phyloP scores from a whole-genome alignment of 106 monocot genomes.

The Dendrobium chrysotoxum region DNA sequence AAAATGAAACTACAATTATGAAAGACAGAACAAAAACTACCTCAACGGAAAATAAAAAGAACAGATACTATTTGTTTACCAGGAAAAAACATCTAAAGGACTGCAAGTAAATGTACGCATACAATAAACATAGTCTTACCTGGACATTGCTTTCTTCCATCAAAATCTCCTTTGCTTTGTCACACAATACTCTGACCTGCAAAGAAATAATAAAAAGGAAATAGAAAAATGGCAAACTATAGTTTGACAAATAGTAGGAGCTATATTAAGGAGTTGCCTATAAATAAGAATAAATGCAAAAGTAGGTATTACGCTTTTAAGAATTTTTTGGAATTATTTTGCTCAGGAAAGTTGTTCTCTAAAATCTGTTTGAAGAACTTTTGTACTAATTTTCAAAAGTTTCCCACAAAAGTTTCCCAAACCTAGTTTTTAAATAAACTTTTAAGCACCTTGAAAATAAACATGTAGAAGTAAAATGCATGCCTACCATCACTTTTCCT shows the following conservation, averaged over 20 bases:
- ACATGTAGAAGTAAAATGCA: not conserved
- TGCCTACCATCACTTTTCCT: not conserved
- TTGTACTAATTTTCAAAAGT: not conserved
- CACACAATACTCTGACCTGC: constrained; percentile 82
- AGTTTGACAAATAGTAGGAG: not conserved
- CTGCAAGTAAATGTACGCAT: not conserved
- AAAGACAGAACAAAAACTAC: not conserved
- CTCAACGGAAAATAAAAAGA: not conserved
- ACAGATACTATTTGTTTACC: not conserved
- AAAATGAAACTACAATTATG: not conserved
- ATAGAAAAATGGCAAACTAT: not conserved
- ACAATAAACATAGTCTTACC: constrained; percentile 20
- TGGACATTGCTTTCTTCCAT: constrained; percentile 99
- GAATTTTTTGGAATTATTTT: not conserved
- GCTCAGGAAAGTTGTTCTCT: not conserved
- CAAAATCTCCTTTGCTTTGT: constrained; percentile 96
- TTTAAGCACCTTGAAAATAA: not conserved
- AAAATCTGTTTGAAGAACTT: not conserved
- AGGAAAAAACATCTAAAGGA: not conserved
- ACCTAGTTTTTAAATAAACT: not conserved
- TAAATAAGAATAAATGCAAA: not conserved
- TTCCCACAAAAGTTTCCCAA: not conserved
- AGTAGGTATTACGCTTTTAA: not conserved
- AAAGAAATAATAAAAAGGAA: not conserved
- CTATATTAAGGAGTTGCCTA: not conserved